phyloP scores from a whole-genome alignment of 2,329 filamentous ascomycete genomes.

The Teratosphaeria epicoccoides region DNA sequence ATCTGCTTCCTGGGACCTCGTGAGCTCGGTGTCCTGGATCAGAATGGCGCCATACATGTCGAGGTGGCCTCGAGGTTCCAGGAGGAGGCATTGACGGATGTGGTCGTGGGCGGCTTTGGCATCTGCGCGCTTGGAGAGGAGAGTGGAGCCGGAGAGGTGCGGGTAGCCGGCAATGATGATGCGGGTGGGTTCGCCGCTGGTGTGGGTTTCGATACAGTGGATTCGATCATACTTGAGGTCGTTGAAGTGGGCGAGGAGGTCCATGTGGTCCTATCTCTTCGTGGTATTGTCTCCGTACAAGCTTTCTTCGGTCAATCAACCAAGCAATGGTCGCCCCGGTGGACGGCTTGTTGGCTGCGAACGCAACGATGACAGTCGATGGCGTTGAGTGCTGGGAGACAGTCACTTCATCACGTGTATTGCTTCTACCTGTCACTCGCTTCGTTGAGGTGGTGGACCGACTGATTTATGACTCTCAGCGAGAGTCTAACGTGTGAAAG shows the following conservation, averaged over 20 bases:
- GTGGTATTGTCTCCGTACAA: no score
- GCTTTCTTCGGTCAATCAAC: no score
- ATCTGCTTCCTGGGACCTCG: constrained; percentile 30
- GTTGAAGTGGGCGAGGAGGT: not conserved
- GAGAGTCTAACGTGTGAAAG: no score
- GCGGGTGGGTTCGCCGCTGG: constrained; percentile 40
- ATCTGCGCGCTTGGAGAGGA: constrained; percentile 31
- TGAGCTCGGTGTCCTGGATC: constrained; percentile 30
- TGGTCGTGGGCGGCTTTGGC: constrained; percentile 12
- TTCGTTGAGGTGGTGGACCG: no score
- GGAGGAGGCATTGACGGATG: constrained; percentile 33
- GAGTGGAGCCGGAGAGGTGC: constrained; percentile 23
- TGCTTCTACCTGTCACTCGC: no score
- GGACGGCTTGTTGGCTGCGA: no score
- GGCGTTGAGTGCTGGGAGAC: no score
- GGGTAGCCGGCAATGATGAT: constrained; percentile 30
- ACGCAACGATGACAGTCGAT: no score
- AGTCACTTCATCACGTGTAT: no score
- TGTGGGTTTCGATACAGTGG: constrained; percentile 28
- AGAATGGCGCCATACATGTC: constrained; percentile 45
- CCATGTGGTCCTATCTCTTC: no score
- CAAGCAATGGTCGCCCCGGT: no score
- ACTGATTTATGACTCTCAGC: no score
- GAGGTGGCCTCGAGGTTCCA: constrained; percentile 40
- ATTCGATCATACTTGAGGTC: not conserved